Evolutionary conservation across 2,329 filamentous ascomycete genomes (phyloP), one percentile per base, ranked within the genome.

Genomic region (Seiridium cupressi): DNA sequence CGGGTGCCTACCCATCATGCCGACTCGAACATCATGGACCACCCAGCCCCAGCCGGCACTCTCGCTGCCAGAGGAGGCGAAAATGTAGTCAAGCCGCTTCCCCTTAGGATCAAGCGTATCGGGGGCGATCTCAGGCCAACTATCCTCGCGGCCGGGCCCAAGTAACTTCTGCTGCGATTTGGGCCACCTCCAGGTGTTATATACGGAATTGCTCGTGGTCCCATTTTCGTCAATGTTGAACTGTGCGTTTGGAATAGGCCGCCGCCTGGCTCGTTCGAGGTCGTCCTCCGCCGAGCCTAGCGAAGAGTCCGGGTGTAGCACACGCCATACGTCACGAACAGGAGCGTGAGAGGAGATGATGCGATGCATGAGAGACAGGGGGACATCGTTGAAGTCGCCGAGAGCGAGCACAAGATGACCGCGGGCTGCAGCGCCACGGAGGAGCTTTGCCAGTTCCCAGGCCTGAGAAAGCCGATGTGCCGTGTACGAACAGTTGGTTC

Each of bases 301-400:
- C 2, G 93, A 92, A 53, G 90, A 94, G 62, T 93, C 84, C 0
- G 95, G 94, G 72, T 96, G 90, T 26, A 96, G 75, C 36, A 91
- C 83, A 58, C 90, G 86, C 95, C 95, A 99, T 31, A 88, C 87
- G 72, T 99, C 95, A 49, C 84, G 84, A 35, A 96, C 89, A 11
- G 89, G 89, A 8, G 89, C 87, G 70, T 93, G 89, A 3, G 88
- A 86, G 60, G 89, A 91, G 66, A 99, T 89, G 64, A 98, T 82
- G 58, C 88, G 85, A 77, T 98, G 92, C 38, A 91, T 89, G 63
- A 97, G 85, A 34, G 92, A 96, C 46, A 89, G 76, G 0, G 95
- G 95, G n/a, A 92, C 80, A 90, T 97, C 96, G 77, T 98, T 98
- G 79, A 98, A 97, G 78, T 98, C 95, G 34, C 95, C 95, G 58